Base-by-base conservation (phyloP, 805 yeast genomes). In the Cyberlindnera galapagoensis region DNA sequence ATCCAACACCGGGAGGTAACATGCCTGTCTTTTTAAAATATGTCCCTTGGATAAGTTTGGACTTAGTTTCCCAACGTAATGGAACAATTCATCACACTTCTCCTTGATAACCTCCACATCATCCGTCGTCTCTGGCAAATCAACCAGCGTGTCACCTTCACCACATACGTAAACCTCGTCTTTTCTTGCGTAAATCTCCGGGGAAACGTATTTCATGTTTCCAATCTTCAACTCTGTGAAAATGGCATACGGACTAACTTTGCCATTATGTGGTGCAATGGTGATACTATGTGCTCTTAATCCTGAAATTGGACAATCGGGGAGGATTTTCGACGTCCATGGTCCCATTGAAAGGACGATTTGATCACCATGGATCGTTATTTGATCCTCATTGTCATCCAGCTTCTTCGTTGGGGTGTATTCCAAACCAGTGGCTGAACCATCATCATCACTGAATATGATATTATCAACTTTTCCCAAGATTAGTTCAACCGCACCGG, bases 121-220 rank as follows among this genome's bases (percentile, higher is more conserved):
- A 51, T 86, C 95, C 1, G 95, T 84, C 0, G 95, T 82, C 49
- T 86, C 96, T 4, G 97, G 98, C 21, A 92, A 74, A 34, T 83
- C 88, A 17, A 83, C 94, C 14, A 81, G 70, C 1, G 94, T 78
- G 51, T 87, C 97, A 28, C 96, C 95, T 59, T 92, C 98, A 27
- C 98, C 97, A 60, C 97, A 90, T 2, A 92, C 92, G 50, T 88
- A 90, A 25, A 90, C 92, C 58, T 92, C 98, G 59, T 90, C 96
- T 49, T 78, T 80, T 54, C 98, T 72, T 7, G 97, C 95, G 56
- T 90, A 90, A 41, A 92, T 76, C 54, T 90, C 98, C 1, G 98
- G 98, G 3, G 94, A 76, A 16, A 84, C 88, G 57, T 78, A 82
- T 27, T 76, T 69, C 26, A 65, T 65, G 15, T 69, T 63, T n/a